Conservation (phyloP, 176 grass and related monocot genomes). For the Tuctoria greenei region DNA sequence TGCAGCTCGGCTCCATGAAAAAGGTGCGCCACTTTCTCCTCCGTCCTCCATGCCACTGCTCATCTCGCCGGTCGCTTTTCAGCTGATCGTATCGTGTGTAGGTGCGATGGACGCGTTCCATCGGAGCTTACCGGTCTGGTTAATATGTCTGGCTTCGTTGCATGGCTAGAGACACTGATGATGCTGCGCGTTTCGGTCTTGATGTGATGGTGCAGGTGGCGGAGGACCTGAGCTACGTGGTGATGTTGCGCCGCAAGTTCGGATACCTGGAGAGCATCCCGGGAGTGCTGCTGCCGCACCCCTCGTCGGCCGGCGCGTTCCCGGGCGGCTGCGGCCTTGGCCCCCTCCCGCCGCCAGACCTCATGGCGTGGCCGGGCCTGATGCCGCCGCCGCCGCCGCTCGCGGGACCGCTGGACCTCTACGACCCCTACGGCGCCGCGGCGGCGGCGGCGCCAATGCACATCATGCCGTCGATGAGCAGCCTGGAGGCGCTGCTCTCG, state of each 20-base stretch:
- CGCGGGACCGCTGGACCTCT: slow-evolving; percentile 49
- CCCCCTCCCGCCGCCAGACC: neutral
- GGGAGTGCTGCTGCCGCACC: slow-evolving; percentile 92
- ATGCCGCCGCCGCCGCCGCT: slow-evolving; percentile 21
- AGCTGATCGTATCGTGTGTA: too few relatives aligned
- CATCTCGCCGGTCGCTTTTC: slow-evolving; percentile 23
- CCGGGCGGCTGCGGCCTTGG: slow-evolving; percentile 21
- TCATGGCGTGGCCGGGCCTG: slow-evolving; percentile 20
- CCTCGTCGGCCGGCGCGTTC: slow-evolving; percentile 65
- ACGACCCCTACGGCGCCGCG: slow-evolving; percentile 50
- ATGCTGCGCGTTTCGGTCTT: neutral
- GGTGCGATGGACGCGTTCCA: neutral
- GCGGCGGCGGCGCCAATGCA: slow-evolving; percentile 44
- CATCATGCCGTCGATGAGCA: slow-evolving; percentile 97
- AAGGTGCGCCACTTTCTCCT: slow-evolving; percentile 45
- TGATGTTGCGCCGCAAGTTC: slow-evolving; percentile 87
- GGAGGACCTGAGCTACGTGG: slow-evolving; percentile 90
- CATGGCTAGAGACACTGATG: neutral
- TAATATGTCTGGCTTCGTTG: neutral
- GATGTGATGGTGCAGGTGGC: slow-evolving; percentile 45
- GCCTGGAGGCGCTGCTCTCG: slow-evolving; percentile 92
- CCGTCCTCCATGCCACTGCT: too few relatives aligned
- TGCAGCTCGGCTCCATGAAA: slow-evolving; percentile 91
- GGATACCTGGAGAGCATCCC: slow-evolving; percentile 96
- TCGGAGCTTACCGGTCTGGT: neutral